phyloP scores from a whole-genome alignment of 192 early-diverging fungal genomes.

The Linnemannia elongata region DNA sequence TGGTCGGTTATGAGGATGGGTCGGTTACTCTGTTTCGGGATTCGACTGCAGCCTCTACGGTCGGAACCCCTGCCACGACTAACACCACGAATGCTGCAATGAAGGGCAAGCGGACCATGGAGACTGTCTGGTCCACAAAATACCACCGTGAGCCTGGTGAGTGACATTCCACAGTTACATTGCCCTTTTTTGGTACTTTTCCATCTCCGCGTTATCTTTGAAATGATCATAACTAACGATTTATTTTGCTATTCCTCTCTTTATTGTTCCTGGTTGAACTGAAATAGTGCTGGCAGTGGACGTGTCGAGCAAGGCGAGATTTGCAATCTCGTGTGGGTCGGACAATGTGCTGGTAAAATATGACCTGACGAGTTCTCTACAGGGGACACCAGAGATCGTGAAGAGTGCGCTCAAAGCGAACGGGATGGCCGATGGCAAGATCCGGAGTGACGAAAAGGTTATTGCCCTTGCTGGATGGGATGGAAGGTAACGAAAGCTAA shows the following conservation, averaged over 20 bases:
- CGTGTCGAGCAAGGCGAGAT: slow-evolving; percentile 38
- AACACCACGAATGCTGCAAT: background rate
- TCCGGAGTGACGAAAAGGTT: slow-evolving; percentile 52
- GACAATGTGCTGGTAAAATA: slow-evolving; percentile 58
- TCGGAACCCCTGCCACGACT: background rate
- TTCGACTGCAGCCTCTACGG: background rate
- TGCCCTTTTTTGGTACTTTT: background rate
- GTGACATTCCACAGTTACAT: background rate
- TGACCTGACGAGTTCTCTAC: slow-evolving; percentile 8
- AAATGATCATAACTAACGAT: background rate
- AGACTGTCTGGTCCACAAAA: slow-evolving; percentile 44
- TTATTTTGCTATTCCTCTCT: slow-evolving; percentile 4
- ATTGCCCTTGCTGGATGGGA: slow-evolving; percentile 60
- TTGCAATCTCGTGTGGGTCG: slow-evolving; percentile 51
- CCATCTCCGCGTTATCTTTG: background rate
- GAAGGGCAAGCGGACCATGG: slow-evolving; percentile 17
- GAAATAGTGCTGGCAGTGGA: slow-evolving; percentile 46
- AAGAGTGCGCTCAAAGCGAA: slow-evolving; percentile 25
- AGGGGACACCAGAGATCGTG: slow-evolving; percentile 32
- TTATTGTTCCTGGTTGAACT: background rate
- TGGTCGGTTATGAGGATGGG: slow-evolving; percentile 57
- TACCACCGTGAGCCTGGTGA: slow-evolving; percentile 55
- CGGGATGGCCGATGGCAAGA: slow-evolving; percentile 48
- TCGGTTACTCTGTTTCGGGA: slow-evolving; percentile 41
- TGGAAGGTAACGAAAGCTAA: slow-evolving; percentile 36